A percentile compares a stretch with the other conserved stretches of the same genome.
Conservation (phyloP, 192 early-diverging fungal species). For the Pilobolus umbonatus region DNA sequence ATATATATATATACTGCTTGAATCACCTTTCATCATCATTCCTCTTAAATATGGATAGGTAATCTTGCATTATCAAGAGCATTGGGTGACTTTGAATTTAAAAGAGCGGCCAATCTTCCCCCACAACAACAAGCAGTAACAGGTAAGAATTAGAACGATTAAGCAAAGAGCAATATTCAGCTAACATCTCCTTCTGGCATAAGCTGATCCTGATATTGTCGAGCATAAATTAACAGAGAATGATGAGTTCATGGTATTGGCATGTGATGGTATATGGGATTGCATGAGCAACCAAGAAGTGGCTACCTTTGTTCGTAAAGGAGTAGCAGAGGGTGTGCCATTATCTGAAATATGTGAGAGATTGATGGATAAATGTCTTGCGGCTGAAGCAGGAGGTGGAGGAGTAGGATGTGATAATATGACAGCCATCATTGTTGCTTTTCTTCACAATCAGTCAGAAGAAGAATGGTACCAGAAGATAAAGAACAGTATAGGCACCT, state of each 20-base stretch:
- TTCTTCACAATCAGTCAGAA: constrained; percentile 69
- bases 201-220: constrained; percentile 77
- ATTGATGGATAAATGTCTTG: constrained; percentile 88
- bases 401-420: constrained; percentile 99
- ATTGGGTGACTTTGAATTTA: constrained; percentile 97
- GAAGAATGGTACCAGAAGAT: constrained; percentile 69
- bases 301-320: constrained; percentile 76
- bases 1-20: background rate
- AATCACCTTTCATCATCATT: background rate
- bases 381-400: constrained; percentile 76
- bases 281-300: constrained; percentile 87
- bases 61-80: constrained; percentile 94
- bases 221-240: constrained; percentile 49
- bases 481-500: too few relatives aligned
- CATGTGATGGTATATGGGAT: constrained; percentile 99
- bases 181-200: background rate
- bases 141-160: constrained; percentile 13
- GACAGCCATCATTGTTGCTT: constrained; percentile 89
- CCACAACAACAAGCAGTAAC: constrained; percentile 92
- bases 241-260: constrained; percentile 90
- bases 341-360: constrained; percentile 75
- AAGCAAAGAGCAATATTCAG: background rate
- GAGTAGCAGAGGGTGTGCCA: constrained; percentile 55
- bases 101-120: constrained; percentile 65
- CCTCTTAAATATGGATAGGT: constrained; percentile 31